Percentiles rank a stretch among this genome's conserved stretches.
Conservation (phyloP, 345 rosid genomes). For the Ailanthus altissimus region DNA sequence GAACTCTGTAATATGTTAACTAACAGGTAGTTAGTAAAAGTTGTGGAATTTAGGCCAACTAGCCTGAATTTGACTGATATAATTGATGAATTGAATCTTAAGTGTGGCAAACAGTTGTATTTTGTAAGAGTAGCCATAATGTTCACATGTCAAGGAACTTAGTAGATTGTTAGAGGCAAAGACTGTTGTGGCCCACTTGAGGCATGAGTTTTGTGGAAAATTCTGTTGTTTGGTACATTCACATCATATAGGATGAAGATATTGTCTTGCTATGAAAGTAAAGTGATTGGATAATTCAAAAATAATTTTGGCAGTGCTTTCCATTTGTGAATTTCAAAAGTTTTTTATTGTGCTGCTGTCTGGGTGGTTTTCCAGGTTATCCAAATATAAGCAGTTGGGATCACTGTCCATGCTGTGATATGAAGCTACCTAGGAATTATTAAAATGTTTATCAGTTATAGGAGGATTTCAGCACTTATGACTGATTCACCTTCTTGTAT, state of each 20-base stretch:
- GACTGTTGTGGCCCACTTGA: background rate
- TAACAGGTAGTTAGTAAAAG: background rate
- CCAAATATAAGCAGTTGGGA: too few species aligned
- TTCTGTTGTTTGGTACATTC: background rate
- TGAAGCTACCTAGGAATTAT: background rate
- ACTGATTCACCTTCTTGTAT: slow-evolving; percentile 16
- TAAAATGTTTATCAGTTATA: background rate
- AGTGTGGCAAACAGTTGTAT: background rate
- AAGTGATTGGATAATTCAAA: background rate
- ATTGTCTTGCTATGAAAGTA: background rate
- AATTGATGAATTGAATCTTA: background rate
- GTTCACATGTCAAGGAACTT: slow-evolving; percentile 4
- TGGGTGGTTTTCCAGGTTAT: background rate
- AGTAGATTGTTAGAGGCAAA: background rate
- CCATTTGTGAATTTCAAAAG: background rate
- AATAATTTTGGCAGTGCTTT: background rate
- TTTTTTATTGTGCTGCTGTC: background rate
- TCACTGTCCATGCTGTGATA: background rate
- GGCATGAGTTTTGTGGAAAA: background rate
- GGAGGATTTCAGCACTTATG: background rate
- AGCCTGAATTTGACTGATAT: background rate
- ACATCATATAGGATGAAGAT: background rate
- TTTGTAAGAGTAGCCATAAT: background rate
- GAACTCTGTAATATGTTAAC: background rate
- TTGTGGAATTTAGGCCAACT: background rate